These are phyloP conservation scores for Phytophthora fragariae DNA, from an alignment of 352 stramenopile genomes.

Conservation along the genomic window DNA sequence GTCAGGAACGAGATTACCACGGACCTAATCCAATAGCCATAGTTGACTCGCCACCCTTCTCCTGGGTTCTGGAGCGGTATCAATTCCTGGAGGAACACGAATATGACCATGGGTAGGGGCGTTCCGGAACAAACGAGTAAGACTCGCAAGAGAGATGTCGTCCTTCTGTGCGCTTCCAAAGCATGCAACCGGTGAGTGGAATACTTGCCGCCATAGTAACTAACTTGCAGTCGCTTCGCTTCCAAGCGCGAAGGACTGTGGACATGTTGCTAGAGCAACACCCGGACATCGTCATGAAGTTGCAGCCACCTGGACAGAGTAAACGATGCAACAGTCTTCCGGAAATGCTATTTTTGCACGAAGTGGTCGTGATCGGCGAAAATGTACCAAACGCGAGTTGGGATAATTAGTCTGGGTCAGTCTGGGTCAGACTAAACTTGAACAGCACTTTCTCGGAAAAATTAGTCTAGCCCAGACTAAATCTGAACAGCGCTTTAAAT, in stretches of 20 bases:
- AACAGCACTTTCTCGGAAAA: too few relatives aligned
- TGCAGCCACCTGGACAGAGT: too few relatives aligned
- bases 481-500: too few relatives aligned
- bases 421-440: too few relatives aligned
- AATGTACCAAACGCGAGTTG: too few relatives aligned
- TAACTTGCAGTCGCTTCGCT: slow-evolving; percentile 3
- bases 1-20: slow-evolving; percentile 16
- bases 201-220: background rate
- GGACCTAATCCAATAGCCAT: background rate
- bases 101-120: background rate
- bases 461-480: too few relatives aligned
- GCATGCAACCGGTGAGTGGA: background rate
- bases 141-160: background rate
- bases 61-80: background rate
- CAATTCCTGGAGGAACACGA: background rate
- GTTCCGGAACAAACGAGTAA: background rate
- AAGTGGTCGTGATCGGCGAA: too few relatives aligned
- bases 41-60: background rate
- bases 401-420: too few relatives aligned
- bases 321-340: too few relatives aligned
- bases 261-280: too few relatives aligned
- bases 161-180: background rate
- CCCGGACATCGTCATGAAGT: too few relatives aligned
- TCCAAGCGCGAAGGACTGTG: background rate
- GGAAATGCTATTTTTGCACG: too few relatives aligned